phyloP scores from a whole-genome alignment of 805 yeast genomes.

The Nakazawaea wyomingensis region DNA sequence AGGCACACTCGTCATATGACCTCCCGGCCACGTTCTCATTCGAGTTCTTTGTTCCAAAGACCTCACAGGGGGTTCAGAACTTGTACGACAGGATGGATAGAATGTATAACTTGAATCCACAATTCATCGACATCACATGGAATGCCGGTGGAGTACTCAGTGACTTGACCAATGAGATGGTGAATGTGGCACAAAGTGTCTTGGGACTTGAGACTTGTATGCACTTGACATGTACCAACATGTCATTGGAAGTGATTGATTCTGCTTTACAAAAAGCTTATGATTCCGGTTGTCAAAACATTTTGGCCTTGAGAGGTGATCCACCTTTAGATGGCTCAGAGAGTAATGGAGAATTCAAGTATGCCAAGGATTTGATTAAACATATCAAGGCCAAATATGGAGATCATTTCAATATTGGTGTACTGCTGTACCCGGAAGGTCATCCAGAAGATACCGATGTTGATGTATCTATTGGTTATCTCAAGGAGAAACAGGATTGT shows the following conservation, averaged over 20 bases:
- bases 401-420: constrained; percentile 88
- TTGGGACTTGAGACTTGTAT: constrained; percentile 93
- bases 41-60: constrained; percentile 96
- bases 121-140: constrained; percentile 96
- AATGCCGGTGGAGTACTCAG: constrained; percentile 94
- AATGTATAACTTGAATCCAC: constrained; percentile 88
- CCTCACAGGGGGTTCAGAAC: constrained; percentile 94
- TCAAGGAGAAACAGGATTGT: constrained; percentile 86
- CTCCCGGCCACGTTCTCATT: constrained; percentile 75
- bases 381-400: constrained; percentile 78
- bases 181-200: constrained; percentile 83
- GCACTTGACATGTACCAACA: constrained; percentile 96
- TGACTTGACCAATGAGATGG: constrained; percentile 83
- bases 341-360: constrained; percentile 77
- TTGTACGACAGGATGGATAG: constrained; percentile 96
- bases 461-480: constrained; percentile 47
- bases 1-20: constrained; percentile 28
- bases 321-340: constrained; percentile 77
- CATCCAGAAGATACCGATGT: constrained; percentile 79
- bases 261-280: constrained; percentile 81
- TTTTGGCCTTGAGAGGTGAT: constrained; percentile 92
- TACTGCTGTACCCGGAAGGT: constrained; percentile 97
- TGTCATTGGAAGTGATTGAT: constrained; percentile 78
- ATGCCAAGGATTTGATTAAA: constrained; percentile 80
- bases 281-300: constrained; percentile 90